phyloP scores from a whole-genome alignment of 306 rosid species.

The Abrus precatorius region DNA sequence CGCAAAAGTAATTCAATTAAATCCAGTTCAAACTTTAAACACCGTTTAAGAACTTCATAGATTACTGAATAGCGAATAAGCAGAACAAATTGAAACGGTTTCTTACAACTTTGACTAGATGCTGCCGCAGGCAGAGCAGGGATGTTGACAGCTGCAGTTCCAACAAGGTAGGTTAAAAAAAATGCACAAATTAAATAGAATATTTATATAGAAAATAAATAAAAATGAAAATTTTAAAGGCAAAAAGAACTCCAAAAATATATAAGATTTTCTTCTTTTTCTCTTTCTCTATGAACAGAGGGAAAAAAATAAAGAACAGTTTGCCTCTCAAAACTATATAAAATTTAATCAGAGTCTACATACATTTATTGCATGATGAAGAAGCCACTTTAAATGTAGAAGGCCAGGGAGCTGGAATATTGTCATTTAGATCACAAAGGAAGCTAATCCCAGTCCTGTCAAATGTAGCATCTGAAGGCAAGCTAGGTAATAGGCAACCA shows the following conservation, averaged over 20 bases:
- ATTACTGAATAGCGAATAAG: slow-evolving; percentile 42
- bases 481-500: slow-evolving; percentile 93
- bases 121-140: slow-evolving; percentile 99
- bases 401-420: slow-evolving; percentile 99
- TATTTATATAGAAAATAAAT: slow-evolving; percentile 1
- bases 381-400: slow-evolving; percentile 64
- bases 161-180: slow-evolving; percentile 42
- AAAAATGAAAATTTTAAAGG: slow-evolving; percentile 7
- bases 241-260: slow-evolving; percentile 24
- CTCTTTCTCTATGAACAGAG: neutral
- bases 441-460: slow-evolving; percentile 88
- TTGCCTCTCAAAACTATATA: slow-evolving; percentile 24
- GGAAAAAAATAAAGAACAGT: neutral
- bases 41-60: slow-evolving; percentile 22
- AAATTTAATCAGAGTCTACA: slow-evolving; percentile 41
- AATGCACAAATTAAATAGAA: slow-evolving; percentile 9
- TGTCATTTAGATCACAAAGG: slow-evolving; percentile 94
- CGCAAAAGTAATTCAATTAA: neutral
- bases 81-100: slow-evolving; percentile 10
- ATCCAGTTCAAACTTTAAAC: neutral
- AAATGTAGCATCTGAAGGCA: slow-evolving; percentile 93
- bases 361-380: slow-evolving; percentile 89
- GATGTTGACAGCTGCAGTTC: slow-evolving; percentile 79
- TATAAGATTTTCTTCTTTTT: neutral
- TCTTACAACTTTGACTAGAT: slow-evolving; percentile 74